Evolutionary conservation across 441 rosid genomes (phyloP).

Genomic region (Flueggea neowawraea): DNA sequence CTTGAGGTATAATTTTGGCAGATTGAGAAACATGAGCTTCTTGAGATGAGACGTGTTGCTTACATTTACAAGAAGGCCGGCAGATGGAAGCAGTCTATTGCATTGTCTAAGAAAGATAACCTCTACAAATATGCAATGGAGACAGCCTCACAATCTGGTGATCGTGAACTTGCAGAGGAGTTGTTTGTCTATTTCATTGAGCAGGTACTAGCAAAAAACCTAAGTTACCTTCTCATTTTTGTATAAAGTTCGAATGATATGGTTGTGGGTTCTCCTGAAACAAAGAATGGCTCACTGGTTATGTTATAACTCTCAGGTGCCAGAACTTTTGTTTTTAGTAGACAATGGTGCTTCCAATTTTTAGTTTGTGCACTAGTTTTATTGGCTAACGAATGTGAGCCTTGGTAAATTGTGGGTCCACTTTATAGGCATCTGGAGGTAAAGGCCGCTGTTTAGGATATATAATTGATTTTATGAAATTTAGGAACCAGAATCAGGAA

Average conservation of each 20-base stretch:
- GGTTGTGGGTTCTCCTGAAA: neutral
- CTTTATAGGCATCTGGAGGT: too few species aligned
- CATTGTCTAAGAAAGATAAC: slow-evolving; percentile 94
- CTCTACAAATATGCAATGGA: slow-evolving; percentile 98
- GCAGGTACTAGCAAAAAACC: slow-evolving; percentile 42
- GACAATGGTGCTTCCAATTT: too few species aligned
- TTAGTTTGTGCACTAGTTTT: too few species aligned
- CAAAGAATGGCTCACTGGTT: neutral
- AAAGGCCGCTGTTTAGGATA: too few species aligned
- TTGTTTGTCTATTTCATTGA: slow-evolving; percentile 96
- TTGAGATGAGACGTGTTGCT: slow-evolving; percentile 99
- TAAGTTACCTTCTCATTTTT: neutral
- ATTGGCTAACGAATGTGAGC: too few species aligned
- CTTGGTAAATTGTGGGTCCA: too few species aligned
- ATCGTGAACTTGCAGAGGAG: slow-evolving; percentile 98
- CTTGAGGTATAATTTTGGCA: slow-evolving; percentile 16
- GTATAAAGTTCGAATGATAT: neutral
- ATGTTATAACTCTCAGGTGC: neutral
- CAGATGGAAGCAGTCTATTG: slow-evolving; percentile 99
- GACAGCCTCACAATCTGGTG: slow-evolving; percentile 99
- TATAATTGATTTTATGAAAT: too few species aligned
- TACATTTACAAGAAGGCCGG: slow-evolving; percentile 99
- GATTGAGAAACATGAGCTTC: slow-evolving; percentile 99
- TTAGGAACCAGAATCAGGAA: too few species aligned
- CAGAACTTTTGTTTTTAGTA: neutral